Evolutionary conservation across 768 basidiomycete species (phyloP).

Genomic region (Mrakia blollopis): DNA sequence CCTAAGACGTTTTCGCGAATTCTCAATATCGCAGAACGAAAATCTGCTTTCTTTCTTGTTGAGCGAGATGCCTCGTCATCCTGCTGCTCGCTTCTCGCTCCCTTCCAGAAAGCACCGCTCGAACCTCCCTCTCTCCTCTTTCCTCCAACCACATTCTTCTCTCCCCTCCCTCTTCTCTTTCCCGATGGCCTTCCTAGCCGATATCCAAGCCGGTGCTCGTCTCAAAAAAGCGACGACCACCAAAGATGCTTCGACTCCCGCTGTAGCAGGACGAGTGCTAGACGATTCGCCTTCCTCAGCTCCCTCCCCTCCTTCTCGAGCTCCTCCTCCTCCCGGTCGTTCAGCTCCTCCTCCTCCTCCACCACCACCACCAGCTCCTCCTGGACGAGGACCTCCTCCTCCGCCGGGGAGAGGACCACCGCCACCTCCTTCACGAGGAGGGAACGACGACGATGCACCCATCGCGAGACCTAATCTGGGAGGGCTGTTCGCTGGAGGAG

Average conservation of each 20-base stretch:
- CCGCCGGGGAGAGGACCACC: not conserved
- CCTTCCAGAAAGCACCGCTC: not conserved
- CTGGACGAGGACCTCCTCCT: not conserved
- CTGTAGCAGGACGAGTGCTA: slow-evolving; percentile 48
- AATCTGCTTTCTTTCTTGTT: too few relatives aligned
- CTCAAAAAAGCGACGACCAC: slow-evolving; percentile 73
- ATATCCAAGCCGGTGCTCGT: slow-evolving; percentile 74
- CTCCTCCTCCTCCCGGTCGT: slow-evolving; percentile 11
- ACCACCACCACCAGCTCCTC: not conserved
- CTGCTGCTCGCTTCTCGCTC: not conserved
- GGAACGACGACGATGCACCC: slow-evolving; percentile 14
- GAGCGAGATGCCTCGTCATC: not conserved
- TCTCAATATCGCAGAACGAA: too few relatives aligned
- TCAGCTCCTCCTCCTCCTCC: not conserved
- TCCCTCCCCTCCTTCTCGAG: slow-evolving; percentile 7
- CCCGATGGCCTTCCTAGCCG: slow-evolving; percentile 61
- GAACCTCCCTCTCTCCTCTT: not conserved
- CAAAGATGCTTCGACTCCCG: slow-evolving; percentile 71
- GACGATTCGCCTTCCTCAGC: not conserved
- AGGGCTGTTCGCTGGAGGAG: slow-evolving; percentile 31
- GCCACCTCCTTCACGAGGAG: not conserved
- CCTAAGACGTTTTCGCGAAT: too few relatives aligned
- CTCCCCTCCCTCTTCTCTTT: not conserved
- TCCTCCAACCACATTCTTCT: not conserved
- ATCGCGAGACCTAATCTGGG: slow-evolving; percentile 2